These are phyloP conservation scores for Penicillium glabrum DNA, from an alignment of 2,329 filamentous ascomycete species.

Conservation along the genomic window DNA sequence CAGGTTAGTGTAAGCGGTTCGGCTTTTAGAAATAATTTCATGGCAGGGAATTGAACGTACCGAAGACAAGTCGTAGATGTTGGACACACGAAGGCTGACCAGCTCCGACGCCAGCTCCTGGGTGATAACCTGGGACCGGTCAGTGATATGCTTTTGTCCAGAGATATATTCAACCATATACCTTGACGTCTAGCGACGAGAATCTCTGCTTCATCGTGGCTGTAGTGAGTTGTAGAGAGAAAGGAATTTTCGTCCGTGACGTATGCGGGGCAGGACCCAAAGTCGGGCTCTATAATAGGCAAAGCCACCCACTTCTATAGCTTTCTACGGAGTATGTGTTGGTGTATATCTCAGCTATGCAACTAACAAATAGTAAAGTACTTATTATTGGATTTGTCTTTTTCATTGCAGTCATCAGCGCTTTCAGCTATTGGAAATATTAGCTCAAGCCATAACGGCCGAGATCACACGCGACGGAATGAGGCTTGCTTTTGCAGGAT, in stretches of 20 bases:
- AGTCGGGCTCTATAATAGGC: conserved; percentile 16
- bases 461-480: conserved; percentile 2
- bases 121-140: conserved; percentile 72
- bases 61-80: conserved; percentile 94
- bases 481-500: conserved; percentile 21
- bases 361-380: not conserved
- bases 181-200: conserved; percentile 59
- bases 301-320: conserved; percentile 5
- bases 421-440: conserved; percentile 16
- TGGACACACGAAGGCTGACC: conserved; percentile 77
- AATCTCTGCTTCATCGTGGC: conserved; percentile 59
- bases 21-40: not conserved
- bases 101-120: conserved; percentile 83
- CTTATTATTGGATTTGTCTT: conserved; percentile 3
- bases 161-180: conserved; percentile 22
- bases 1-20: not conserved
- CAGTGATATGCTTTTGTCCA: conserved; percentile 5
- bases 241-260: conserved; percentile 33
- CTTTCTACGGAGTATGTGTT: not conserved
- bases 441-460: conserved; percentile 16
- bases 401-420: conserved; percentile 22
- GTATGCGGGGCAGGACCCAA: conserved; percentile 37
- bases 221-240: conserved; percentile 14
- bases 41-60: conserved; percentile 36
- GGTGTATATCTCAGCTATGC: not conserved